A percentile compares a stretch with the other conserved stretches of the same genome.
Evolutionary conservation across 768 basidiomycete species (phyloP).

Genomic region (Grammothele lineata): DNA sequence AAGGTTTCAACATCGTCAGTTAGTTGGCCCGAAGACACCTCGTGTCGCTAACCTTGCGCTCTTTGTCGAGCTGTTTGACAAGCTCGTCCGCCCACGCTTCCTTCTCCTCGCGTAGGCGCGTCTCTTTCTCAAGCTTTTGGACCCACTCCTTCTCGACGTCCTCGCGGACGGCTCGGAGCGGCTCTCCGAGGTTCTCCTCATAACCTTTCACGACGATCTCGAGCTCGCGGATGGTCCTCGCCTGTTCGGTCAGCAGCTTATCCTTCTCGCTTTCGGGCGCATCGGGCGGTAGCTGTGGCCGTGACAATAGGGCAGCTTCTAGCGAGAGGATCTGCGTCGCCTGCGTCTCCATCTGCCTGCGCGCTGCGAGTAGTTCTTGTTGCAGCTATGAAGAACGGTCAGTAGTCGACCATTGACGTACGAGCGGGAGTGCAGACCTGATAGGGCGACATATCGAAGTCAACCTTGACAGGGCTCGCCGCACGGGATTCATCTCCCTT

Average conservation of each 20-base stretch:
- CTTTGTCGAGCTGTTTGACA: constrained; percentile 72
- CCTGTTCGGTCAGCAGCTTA: constrained; percentile 65
- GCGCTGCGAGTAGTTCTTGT: constrained; percentile 79
- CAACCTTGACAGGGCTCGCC: constrained; percentile 80
- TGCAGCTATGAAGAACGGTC: constrained; percentile 55
- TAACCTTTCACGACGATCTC: constrained; percentile 69
- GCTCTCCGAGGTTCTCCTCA: constrained; percentile 70
- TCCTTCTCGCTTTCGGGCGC: constrained; percentile 75
- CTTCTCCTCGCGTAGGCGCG: constrained; percentile 57
- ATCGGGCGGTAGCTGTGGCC: constrained; percentile 60
- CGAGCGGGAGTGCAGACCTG: constrained; percentile 47
- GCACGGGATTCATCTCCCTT: constrained; percentile 72
- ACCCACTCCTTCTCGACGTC: constrained; percentile 75
- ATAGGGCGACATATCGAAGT: constrained; percentile 87
- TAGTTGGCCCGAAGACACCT: background rate
- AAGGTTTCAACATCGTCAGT: too few species aligned
- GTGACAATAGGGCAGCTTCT: constrained; percentile 69
- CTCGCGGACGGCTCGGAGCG: constrained; percentile 58
- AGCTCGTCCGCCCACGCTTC: constrained; percentile 73
- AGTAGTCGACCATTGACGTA: background rate
- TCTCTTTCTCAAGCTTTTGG: constrained; percentile 54
- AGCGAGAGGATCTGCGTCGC: constrained; percentile 80
- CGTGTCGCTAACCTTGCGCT: constrained; percentile 52
- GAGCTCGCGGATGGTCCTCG: constrained; percentile 71
- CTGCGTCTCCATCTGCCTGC: constrained; percentile 76